Percentiles rank a stretch among this genome's conserved stretches.
phyloP scores from a whole-genome alignment of 371 early-diverging fungal species.

The Lichtheimia corymbifera region DNA sequence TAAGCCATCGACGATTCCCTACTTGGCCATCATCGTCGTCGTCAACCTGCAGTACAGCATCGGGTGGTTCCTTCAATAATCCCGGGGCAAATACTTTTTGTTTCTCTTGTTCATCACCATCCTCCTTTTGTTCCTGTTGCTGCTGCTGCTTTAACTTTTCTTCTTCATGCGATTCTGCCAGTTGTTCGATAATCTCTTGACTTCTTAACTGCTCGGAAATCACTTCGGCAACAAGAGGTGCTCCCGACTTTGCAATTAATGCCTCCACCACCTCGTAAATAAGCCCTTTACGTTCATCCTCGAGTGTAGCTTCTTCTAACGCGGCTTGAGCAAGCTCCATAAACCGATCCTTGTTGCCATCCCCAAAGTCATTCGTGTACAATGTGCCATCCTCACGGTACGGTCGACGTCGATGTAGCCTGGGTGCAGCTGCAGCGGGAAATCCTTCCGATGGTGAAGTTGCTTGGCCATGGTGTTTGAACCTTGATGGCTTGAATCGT shows the following conservation, averaged over 20 bases:
- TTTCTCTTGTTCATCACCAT: slow-evolving; percentile 8
- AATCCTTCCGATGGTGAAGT: slow-evolving; percentile 12
- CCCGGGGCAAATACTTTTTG: slow-evolving; percentile 19
- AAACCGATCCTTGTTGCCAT: slow-evolving; percentile 41
- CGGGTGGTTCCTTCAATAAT: slow-evolving; percentile 19
- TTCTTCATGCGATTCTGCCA: slow-evolving; percentile 36
- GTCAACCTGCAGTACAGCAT: slow-evolving; percentile 3
- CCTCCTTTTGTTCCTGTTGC: slow-evolving; percentile 7
- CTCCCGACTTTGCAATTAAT: slow-evolving; percentile 41
- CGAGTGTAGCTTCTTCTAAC: slow-evolving; percentile 43
- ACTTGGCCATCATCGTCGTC: slow-evolving; percentile 5
- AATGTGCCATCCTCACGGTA: neutral
- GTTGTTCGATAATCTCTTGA: slow-evolving; percentile 46
- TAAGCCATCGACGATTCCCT: slow-evolving; percentile 13
- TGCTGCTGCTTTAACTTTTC: slow-evolving; percentile 12
- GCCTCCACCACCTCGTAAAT: slow-evolving; percentile 49
- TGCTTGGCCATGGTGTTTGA: slow-evolving; percentile 11
- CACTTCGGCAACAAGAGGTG: slow-evolving; percentile 41
- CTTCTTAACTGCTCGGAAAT: slow-evolving; percentile 45
- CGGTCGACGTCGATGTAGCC: slow-evolving; percentile 7
- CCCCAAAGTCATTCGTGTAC: slow-evolving; percentile 13
- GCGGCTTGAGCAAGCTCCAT: slow-evolving; percentile 52
- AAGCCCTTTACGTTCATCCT: slow-evolving; percentile 48
- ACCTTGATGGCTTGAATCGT: neutral
- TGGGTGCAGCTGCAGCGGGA: neutral